Conservation (phyloP, 2,329 filamentous ascomycete species). For the Pestalotiopsis sp. region DNA sequence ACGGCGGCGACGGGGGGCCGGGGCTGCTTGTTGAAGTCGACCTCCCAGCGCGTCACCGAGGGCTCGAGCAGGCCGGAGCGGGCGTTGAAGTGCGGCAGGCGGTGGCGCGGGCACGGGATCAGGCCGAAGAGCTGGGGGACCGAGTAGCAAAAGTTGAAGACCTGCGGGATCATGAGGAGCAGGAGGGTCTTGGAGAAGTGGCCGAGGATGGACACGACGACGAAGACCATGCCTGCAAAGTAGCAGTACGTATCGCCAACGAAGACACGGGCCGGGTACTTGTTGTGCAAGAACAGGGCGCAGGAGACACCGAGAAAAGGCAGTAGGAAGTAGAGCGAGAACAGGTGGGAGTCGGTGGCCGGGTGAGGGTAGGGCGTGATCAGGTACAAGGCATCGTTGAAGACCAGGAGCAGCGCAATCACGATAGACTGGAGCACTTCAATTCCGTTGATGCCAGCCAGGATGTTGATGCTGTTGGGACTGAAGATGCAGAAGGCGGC, state of each 20-base stretch:
- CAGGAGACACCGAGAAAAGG: constrained; percentile 92
- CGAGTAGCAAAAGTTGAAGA: constrained; percentile 96
- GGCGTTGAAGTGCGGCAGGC: constrained; percentile 86
- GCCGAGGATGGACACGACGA: constrained; percentile 92
- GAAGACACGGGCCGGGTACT: constrained; percentile 93
- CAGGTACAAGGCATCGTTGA: constrained; percentile 90
- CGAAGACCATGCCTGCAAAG: constrained; percentile 98
- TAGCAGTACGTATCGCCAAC: constrained; percentile 99
- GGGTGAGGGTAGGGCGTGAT: constrained; percentile 84
- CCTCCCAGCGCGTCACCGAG: constrained; percentile 76
- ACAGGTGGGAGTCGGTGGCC: constrained; percentile 92
- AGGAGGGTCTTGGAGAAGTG: constrained; percentile 98
- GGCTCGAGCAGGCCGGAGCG: constrained; percentile 84
- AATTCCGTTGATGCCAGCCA: constrained; percentile 99
- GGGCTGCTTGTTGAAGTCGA: constrained; percentile 64
- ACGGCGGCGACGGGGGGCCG: constrained; percentile 60
- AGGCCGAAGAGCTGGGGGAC: constrained; percentile 88
- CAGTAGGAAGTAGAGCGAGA: constrained; percentile 91
- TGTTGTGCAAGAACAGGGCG: constrained; percentile 88
- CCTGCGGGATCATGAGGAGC: constrained; percentile 87
- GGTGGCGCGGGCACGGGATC: constrained; percentile 89
- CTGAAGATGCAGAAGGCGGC: constrained; percentile 95
- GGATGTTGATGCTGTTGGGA: constrained; percentile 98
- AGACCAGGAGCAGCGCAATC: constrained; percentile 78
- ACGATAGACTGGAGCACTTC: constrained; percentile 94